Base-by-base conservation (phyloP, 768 basidiomycete species). In the Rhizopogon sp. region DNA sequence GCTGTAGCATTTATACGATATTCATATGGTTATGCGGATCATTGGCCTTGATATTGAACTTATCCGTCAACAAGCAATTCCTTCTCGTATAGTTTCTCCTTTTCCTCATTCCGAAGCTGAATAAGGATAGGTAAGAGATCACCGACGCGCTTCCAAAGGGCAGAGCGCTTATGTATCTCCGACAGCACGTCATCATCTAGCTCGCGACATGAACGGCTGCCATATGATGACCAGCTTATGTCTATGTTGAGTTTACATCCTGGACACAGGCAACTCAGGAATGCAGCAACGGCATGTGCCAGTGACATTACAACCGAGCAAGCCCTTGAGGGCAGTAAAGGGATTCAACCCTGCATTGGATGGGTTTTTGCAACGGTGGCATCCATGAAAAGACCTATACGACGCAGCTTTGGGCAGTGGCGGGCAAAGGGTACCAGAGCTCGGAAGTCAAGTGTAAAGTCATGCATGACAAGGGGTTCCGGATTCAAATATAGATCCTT, bases 201-300 rank as follows among this genome's bases (percentile, higher is more conserved):
- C 22, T 35, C 3, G 35, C 58, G 63, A 29, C 60, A 17, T 5
- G 54, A 53, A 22, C 46, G 49, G 40, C 29, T 13, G 14, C 68
- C 60, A 53, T 58, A 63, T 45, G 62, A 60, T n/a, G 54, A 58
- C 83, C 81, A 84, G 9, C 76, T 80, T 44, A 82, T 69, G 0
- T 82, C 83, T 25, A 65, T 68, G 37, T 75, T 73, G 7, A 84
- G 50, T 7, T 39, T 46, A 60, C 77, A 81, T 3, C 64, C 62
- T 2, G 82, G 80, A 39, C 77, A 75, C 3, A 87, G 60, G n/a
- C 74, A 75, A 59, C 79, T 79, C 53, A 86, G 71, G 59, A 79
- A 84, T 10, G 79, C 70, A 17, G 79, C 70, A 17, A 83, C 76
- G 31, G 79, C 76, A 0, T 74, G 25, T 25, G 25, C 25, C 4